These are phyloP conservation scores for Plectosphaerella cucumerina DNA, from an alignment of 2,329 filamentous ascomycete species.

Conservation along the genomic window DNA sequence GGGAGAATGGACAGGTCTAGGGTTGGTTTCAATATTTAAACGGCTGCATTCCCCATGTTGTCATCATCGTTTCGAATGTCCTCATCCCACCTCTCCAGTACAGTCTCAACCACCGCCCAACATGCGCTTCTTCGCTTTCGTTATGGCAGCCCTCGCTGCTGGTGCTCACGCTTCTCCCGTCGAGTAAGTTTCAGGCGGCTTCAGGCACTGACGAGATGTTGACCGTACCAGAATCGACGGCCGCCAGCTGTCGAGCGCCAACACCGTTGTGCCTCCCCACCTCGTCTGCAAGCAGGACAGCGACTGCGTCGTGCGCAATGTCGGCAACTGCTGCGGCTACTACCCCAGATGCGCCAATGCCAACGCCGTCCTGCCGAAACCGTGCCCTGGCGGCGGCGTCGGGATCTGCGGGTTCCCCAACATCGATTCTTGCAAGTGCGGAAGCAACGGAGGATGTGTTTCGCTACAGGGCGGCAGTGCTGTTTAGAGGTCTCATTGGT, in stretches of 20 bases:
- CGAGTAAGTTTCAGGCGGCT: constrained; percentile 11
- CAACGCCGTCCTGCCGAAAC: constrained; percentile 3
- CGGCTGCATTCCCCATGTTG: background rate
- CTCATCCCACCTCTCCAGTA: background rate
- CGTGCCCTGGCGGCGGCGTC: constrained; percentile 7
- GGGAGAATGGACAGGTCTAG: too few relatives aligned
- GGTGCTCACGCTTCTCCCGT: background rate
- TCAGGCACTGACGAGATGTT: background rate
- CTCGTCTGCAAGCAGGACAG: constrained; percentile 4
- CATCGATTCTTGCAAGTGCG: constrained; percentile 8
- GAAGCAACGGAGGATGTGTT: constrained; percentile 5
- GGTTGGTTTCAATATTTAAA: too few relatives aligned
- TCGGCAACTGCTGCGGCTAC: constrained; percentile 12
- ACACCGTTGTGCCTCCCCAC: background rate
- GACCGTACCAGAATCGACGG: background rate
- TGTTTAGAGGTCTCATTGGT: background rate
- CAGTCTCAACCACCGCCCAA: background rate
- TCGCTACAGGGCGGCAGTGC: constrained; percentile 2
- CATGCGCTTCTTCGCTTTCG: constrained; percentile 8
- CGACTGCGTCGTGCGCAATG: constrained; percentile 8
- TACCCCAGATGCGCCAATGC: constrained; percentile 8
- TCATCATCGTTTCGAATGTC: background rate
- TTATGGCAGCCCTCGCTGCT: background rate
- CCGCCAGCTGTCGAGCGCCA: background rate
- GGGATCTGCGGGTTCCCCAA: constrained; percentile 7